These are phyloP conservation scores for Alternaria sp. DNA, from an alignment of 2,329 filamentous ascomycete genomes.

Conservation along the genomic window DNA sequence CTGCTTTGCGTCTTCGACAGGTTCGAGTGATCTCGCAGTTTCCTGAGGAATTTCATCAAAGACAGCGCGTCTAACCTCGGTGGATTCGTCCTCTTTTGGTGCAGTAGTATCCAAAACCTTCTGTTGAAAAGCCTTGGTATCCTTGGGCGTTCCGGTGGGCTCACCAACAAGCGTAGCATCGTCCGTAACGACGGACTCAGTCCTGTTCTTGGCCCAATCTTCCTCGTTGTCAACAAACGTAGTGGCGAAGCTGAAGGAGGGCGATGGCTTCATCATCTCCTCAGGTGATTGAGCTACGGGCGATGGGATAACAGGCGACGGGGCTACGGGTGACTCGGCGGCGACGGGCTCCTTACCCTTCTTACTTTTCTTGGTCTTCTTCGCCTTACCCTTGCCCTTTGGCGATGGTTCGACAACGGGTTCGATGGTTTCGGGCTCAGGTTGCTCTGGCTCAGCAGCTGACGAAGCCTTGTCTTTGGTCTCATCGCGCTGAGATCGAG, in stretches of 20 bases:
- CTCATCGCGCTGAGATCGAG: constrained; percentile 17
- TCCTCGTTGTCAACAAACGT: constrained; percentile 42
- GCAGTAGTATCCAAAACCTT: constrained; percentile 38
- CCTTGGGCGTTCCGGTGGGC: constrained; percentile 14
- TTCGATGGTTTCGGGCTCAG: constrained; percentile 5
- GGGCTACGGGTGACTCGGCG: constrained; percentile 1
- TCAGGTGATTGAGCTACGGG: constrained; percentile 3
- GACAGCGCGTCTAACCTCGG: constrained; percentile 20
- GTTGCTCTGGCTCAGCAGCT: constrained; percentile 10
- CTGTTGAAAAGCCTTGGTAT: constrained; percentile 30
- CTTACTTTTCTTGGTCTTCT: constrained; percentile 36
- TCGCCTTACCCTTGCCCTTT: constrained; percentile 31
- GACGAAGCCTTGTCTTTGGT: constrained; percentile 18
- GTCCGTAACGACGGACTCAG: constrained; percentile 35
- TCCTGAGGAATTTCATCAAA: background rate
- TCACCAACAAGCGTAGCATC: constrained; percentile 44
- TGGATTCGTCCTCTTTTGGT: constrained; percentile 16
- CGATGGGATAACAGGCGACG: background rate
- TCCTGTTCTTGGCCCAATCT: constrained; percentile 35
- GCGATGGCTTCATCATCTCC: constrained; percentile 7
- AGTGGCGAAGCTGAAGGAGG: constrained; percentile 22
- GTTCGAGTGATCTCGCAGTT: background rate
- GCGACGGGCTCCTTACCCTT: constrained; percentile 36
- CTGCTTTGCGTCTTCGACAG: background rate
- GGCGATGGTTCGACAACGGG: constrained; percentile 19